Evolutionary conservation across 2,329 filamentous ascomycete species (phyloP).

Genomic region (Penicillium thymicola): DNA sequence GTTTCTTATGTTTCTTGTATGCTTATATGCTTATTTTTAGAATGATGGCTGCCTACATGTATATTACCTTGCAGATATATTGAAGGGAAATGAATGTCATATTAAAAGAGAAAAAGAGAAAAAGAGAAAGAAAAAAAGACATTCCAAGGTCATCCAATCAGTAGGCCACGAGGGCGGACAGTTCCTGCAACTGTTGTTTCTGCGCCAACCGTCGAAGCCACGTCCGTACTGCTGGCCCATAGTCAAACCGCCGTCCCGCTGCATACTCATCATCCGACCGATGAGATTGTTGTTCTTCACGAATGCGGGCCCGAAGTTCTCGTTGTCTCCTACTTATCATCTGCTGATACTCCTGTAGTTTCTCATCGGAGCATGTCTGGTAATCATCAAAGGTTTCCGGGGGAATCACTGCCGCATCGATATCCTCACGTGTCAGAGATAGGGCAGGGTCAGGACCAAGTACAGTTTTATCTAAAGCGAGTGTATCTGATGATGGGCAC

Average conservation of each 20-base stretch:
- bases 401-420: constrained; percentile 35
- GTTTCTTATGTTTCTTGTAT: not conserved
- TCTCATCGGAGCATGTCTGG: constrained; percentile 20
- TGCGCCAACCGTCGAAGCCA: constrained; percentile 69
- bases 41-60: not conserved
- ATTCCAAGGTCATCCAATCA: constrained; percentile 14
- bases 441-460: constrained; percentile 38
- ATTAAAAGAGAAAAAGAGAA: too few relatives aligned
- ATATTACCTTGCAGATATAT: not conserved
- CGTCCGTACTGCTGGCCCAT: constrained; percentile 63
- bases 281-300: constrained; percentile 40
- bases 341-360: constrained; percentile 32
- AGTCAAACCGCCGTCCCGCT: constrained; percentile 55
- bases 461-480: constrained; percentile 21
- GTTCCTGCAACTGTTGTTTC: constrained; percentile 55
- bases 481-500: not conserved
- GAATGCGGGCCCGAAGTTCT: constrained; percentile 35
- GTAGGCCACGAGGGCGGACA: constrained; percentile 23
- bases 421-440: constrained; percentile 29
- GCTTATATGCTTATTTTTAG: not conserved
- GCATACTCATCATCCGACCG: constrained; percentile 42
- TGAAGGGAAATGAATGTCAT: too few relatives aligned
- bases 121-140: too few relatives aligned
- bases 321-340: constrained; percentile 32
- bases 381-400: constrained; percentile 24